Evolutionary conservation across 148 eudicot genomes (phyloP).

Genomic region (Rhododendron molle): DNA sequence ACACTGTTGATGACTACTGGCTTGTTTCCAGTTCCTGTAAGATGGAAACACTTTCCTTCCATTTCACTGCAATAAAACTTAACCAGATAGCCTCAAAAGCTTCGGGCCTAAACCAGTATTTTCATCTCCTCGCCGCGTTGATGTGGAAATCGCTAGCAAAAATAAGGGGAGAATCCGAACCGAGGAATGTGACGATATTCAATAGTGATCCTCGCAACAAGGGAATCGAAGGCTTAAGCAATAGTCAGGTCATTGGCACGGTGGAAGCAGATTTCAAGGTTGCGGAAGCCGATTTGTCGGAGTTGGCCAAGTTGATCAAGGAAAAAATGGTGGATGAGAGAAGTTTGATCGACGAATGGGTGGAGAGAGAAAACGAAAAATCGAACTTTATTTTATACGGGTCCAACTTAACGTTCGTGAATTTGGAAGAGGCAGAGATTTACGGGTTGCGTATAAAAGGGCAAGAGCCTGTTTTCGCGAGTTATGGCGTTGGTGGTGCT

Average conservation of each 20-base stretch:
- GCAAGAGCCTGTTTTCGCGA: conserved; percentile 33
- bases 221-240: conserved; percentile 22
- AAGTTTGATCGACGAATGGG: conserved; percentile 27
- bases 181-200: conserved; percentile 50
- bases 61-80: conserved; percentile 28
- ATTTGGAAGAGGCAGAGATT: conserved; percentile 41
- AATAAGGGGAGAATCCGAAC: conserved; percentile 31
- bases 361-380: conserved; percentile 19
- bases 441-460: conserved; percentile 49
- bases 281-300: conserved; percentile 13
- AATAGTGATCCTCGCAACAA: conserved; percentile 4
- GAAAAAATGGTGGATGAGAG: conserved; percentile 33
- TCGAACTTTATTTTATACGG: conserved; percentile 59
- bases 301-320: conserved; percentile 29
- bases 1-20: conserved; percentile 57
- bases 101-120: conserved; percentile 13
- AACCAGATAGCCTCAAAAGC: conserved; percentile 22
- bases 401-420: conserved; percentile 60
- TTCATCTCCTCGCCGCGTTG: conserved; percentile 46
- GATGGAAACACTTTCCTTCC: conserved; percentile 38
- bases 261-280: conserved; percentile 22
- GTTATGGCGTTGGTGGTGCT: conserved; percentile 38
- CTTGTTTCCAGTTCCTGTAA: conserved; percentile 21
- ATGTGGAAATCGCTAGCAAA: conserved; percentile 60
- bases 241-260: conserved; percentile 35